Percentiles rank a stretch among this genome's conserved stretches.
Conservation (phyloP, 306 rosid genomes). For the Senna tora region DNA sequence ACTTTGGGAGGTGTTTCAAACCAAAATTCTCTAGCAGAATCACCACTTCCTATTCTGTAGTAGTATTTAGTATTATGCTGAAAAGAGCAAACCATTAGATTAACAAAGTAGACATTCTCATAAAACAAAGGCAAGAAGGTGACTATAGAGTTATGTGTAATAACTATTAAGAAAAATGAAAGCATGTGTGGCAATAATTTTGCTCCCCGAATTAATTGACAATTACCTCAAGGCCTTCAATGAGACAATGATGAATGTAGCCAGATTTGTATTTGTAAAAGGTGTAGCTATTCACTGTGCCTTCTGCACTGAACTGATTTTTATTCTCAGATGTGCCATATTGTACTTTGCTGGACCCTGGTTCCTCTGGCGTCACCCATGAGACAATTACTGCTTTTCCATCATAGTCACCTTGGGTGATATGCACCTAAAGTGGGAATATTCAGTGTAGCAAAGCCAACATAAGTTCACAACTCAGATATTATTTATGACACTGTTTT, state of each 20-base stretch:
- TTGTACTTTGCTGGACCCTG: conserved; percentile 64
- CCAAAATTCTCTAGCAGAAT: conserved; percentile 89
- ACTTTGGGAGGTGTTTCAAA: conserved; percentile 78
- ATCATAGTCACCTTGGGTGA: conserved; percentile 96
- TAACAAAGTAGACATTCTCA: background rate
- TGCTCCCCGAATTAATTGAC: conserved; percentile 15
- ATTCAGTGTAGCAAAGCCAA: conserved; percentile 25
- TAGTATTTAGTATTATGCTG: conserved; percentile 84
- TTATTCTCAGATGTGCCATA: conserved; percentile 59
- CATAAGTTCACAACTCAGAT: conserved; percentile 10
- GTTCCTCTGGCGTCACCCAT: conserved; percentile 80
- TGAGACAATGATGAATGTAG: conserved; percentile 83
- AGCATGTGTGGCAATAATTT: conserved; percentile 25
- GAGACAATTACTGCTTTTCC: conserved; percentile 90
- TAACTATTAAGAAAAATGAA: conserved; percentile 22
- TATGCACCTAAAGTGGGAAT: conserved; percentile 69
- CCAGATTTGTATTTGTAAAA: conserved; percentile 85
- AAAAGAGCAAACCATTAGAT: conserved; percentile 41
- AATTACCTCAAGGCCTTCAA: conserved; percentile 78
- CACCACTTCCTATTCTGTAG: conserved; percentile 83
- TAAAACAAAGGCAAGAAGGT: conserved; percentile 2
- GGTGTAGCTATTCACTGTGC: conserved; percentile 66
- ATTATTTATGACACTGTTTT: conserved; percentile 7
- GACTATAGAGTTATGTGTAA: conserved; percentile 16
- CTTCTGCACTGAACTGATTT: conserved; percentile 57